Conservation (phyloP, 352 stramenopile genomes). For the Achlya hypogyna region DNA sequence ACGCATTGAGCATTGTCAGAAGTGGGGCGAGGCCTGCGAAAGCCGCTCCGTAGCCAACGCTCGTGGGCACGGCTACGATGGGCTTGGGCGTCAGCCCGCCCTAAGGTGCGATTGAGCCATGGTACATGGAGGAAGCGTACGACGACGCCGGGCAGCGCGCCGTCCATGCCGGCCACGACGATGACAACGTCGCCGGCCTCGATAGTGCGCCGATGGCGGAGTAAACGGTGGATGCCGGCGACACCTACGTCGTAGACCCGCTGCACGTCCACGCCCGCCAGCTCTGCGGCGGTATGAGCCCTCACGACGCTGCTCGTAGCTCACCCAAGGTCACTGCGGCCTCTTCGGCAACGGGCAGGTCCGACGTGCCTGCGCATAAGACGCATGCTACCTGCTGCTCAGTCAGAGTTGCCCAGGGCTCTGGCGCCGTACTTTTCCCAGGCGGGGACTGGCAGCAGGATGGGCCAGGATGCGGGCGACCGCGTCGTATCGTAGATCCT, state of each 20-base stretch:
- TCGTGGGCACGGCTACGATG: slow-evolving; percentile 87
- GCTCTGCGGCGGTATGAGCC: slow-evolving; percentile 36
- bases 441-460: slow-evolving; percentile 23
- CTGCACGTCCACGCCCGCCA: slow-evolving; percentile 75
- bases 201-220: slow-evolving; percentile 80
- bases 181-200: slow-evolving; percentile 88
- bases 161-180: slow-evolving; percentile 96
- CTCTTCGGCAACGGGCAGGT: slow-evolving; percentile 94
- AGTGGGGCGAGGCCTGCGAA: slow-evolving; percentile 90
- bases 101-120: slow-evolving; percentile 23
- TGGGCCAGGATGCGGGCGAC: slow-evolving; percentile 56
- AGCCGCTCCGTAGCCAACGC: slow-evolving; percentile 85
- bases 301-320: neutral
- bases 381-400: slow-evolving; percentile 69
- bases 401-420: too few relatives aligned
- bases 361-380: slow-evolving; percentile 92
- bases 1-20: slow-evolving; percentile 97
- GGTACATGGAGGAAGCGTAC: slow-evolving; percentile 35
- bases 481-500: slow-evolving; percentile 51
- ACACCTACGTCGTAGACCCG: slow-evolving; percentile 91
- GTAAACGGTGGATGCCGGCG: slow-evolving; percentile 88
- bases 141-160: slow-evolving; percentile 94
- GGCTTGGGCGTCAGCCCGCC: slow-evolving; percentile 71
- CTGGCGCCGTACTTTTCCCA: neutral
- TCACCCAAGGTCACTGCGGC: slow-evolving; percentile 86